Evolutionary conservation across 139 green algal species (phyloP).

Genomic region (Chlamydomonas incerta): DNA sequence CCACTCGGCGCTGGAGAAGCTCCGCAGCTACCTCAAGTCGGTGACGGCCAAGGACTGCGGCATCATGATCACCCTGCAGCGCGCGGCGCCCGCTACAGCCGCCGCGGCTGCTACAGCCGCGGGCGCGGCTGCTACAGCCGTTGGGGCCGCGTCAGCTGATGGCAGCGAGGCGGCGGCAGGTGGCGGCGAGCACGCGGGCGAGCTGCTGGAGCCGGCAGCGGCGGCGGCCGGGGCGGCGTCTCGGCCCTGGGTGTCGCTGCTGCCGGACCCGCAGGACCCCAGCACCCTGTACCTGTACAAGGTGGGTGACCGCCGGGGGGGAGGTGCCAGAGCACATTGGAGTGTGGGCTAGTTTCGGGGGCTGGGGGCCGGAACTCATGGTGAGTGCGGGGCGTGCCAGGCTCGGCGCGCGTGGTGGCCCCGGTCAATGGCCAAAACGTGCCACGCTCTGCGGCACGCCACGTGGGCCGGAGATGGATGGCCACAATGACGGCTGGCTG

Average conservation of each 20-base stretch:
- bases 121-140: neutral
- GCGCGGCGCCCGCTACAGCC: neutral
- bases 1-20: slow-evolving; percentile 31
- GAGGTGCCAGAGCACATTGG: too few species aligned
- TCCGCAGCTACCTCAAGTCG: slow-evolving; percentile 78
- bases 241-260: neutral
- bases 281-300: slow-evolving; percentile 6
- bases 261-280: neutral
- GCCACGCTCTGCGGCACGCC: too few species aligned
- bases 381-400: too few species aligned
- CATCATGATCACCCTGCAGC: slow-evolving; percentile 81
- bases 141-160: neutral
- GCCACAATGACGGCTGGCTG: too few species aligned
- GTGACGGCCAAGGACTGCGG: slow-evolving; percentile 89
- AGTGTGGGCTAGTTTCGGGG: too few species aligned
- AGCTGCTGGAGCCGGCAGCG: too few species aligned
- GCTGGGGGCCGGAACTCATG: too few species aligned
- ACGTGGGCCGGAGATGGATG: too few species aligned
- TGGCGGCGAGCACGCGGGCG: neutral
- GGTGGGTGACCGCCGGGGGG: too few species aligned
- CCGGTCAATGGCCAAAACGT: too few species aligned
- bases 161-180: neutral
- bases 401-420: too few species aligned
- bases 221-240: too few species aligned
- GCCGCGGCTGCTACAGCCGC: neutral